Evolutionary conservation across 1,139 yeast genomes (phyloP), one percentile per base, ranked within the genome.

Genomic region (Kurtzmaniella quercitrusa): DNA sequence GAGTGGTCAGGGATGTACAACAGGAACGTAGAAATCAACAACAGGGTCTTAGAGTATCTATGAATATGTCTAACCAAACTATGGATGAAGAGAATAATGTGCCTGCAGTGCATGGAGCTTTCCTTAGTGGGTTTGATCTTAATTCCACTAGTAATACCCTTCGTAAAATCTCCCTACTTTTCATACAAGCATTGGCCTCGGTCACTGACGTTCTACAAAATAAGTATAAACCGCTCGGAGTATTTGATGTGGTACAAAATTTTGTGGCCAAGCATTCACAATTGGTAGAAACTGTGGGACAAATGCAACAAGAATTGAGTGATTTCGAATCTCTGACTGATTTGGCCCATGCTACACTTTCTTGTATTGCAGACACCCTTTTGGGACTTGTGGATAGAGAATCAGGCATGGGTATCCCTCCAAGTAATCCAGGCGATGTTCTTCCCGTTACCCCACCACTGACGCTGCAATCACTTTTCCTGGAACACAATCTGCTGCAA

Each of bases 151-250:
- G 79, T n/a, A 59, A 62, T 34, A 62, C 63, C 40, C 62, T 81
- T 14, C 65, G 78, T 46, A 69, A 69, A 46, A 60, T 78, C 25
- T 64, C 77, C 3, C 51, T 78, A 21, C 62, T 77, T 64, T 62
- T 81, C 46, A 59, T 77, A 39, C 63, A 70, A 43, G 73, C 75
- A 37, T 65, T 79, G 39, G 56, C 69, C 42, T 65, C 67, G 43
- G 75, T 78, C 25, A 76, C 85, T 2, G 83, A 80, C 45, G 82
- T 79, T 3, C 62, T 81, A 38, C 61, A 74, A 27, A 76, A 75
- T 49, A 81, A 81, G 56, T 78, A 80, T 54, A 70, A 75, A 43
- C 58, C 54, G 9, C 57, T 70, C 38, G 77, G 77, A 2, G 77
- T 70, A 8, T 63, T 68, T 33, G 74, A 67, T 42, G 71, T 70